Base-by-base conservation (phyloP, 768 basidiomycete genomes). In the Candolleomyces efflorescens region DNA sequence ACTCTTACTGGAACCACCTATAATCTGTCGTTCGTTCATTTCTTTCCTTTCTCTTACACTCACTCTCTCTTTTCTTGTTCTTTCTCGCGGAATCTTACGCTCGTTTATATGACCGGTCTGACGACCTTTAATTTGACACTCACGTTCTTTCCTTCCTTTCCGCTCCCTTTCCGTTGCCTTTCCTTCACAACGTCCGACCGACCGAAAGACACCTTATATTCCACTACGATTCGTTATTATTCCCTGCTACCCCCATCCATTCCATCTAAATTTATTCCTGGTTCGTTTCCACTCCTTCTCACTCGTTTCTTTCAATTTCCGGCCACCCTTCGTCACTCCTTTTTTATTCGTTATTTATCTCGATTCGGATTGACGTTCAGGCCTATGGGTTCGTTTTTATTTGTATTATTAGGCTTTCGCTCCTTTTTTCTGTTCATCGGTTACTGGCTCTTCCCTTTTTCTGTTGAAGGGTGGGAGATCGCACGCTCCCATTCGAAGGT, bases 341-440 rank as follows among this genome's bases (percentile, higher is more conserved):
- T 53, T 53, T 32, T 53, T 53, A 53, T 53, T 53, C 38, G 51
- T 32, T 53, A 53, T 53, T 53, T 53, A 53, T 53, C 51, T 53
- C 46, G 46, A 22, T 9, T 53, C 12, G 27, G 49, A 20, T 51
- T 32, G 32, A 32, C 32, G 32, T 32, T 32, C 32, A 32, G 32
- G 32, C 32, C 7, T 32, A 32, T 32, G 32, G n/a, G 32, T 32
- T 32, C 32, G 11, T 32, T 5, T 7, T 43, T 43, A 17, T 3
- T 43, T 43, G 41, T 43, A 43, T 43, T 43, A 43, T 17, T 43
- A 43, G 41, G 17, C 15, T 41, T 57, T 27, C 48, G 51, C 17
- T 39, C 45, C 36, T 45, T 59, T 20, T 38, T 27, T 41, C 36
- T 61, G 36, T 5, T 54, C 13, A 24, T 49, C 47, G 20, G 26